Base-by-base conservation (phyloP, 2,329 filamentous ascomycete genomes). In the Samsoniella hepiali region DNA sequence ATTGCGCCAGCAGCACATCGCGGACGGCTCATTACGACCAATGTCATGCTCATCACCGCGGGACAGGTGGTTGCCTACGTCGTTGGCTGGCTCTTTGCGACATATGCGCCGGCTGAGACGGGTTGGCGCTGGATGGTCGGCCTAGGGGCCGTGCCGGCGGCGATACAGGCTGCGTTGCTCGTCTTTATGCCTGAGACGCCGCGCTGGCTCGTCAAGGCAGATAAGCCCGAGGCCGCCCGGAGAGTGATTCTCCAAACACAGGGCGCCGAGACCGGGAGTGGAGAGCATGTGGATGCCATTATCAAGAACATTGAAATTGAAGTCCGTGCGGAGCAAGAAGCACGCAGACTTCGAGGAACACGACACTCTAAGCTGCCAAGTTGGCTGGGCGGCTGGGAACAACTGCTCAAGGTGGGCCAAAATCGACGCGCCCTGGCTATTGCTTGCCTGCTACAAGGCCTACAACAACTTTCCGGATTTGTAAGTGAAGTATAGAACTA, bases 41-140 rank as follows among this genome's bases (percentile, higher is more conserved):
- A 91, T 64, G 87, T 89, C 32, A 78, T 97, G 29, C 93, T 96
- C 68, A 89, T 97, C 63, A 97, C 93, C 0, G 80, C 91, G 11
- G 94, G 94, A 0, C 93, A 97, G 76, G 91, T 97, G 2, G 84
- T 96, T 27, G 93, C 94, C 2, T 97, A 97, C 74, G 73, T 96
- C 1, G 78, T 93, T 7, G 94, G 94, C 1, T 97, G 91, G 89
- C 74, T 82, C 0, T 88, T 96, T 54, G 83, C 86, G 6, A 81
- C 84, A 63, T 79, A 80, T 64, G 84, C 79, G 0, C 74, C 77
- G 63, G 69, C 73, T 29, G 72, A 71, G 42, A 84, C 82, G 13
- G 91, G 90, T 1, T 98, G 94, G 93, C 82, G 92, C 57, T 96
- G 91, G 88, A 93, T 97, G 85, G 93, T 97, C 0, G 93, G 93